Conservation (phyloP, 23 red algal species). For the Gracilariopsis chorda region DNA sequence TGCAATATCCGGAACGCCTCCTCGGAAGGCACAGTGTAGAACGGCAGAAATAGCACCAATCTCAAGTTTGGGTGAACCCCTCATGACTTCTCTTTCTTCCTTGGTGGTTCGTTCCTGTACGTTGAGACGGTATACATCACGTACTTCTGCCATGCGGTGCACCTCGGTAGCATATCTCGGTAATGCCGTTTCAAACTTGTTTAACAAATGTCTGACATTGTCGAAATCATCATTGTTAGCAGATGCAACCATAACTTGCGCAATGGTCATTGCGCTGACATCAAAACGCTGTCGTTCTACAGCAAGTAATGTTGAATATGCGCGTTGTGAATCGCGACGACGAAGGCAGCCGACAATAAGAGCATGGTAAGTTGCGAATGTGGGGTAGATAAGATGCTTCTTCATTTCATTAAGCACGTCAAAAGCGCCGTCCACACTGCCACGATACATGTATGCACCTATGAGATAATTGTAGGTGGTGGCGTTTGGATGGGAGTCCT, state of each 20-base stretch:
- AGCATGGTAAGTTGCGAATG: constrained; percentile 59
- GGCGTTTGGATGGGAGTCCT: constrained; percentile 31
- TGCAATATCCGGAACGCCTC: constrained; percentile 27
- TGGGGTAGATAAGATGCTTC: constrained; percentile 50
- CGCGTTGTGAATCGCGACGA: constrained; percentile 37
- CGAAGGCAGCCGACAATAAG: constrained; percentile 60
- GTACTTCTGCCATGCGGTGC: constrained; percentile 46
- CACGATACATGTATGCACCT: constrained; percentile 30
- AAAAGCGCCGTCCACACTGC: constrained; percentile 34
- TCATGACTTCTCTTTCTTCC: constrained; percentile 14
- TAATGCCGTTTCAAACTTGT: constrained; percentile 15
- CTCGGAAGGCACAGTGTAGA: constrained; percentile 49
- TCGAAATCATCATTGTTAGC: constrained; percentile 51
- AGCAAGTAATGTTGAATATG: constrained; percentile 38
- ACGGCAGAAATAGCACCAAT: constrained; percentile 43
- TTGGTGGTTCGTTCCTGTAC: constrained; percentile 1
- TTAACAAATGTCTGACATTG: constrained; percentile 3
- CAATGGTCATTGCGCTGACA: constrained; percentile 48
- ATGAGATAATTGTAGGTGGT: constrained; percentile 62
- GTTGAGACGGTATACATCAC: constrained; percentile 8
- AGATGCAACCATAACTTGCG: constrained; percentile 48
- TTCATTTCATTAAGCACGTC: constrained; percentile 74
- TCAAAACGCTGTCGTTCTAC: constrained; percentile 59
- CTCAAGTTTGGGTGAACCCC: constrained; percentile 39
- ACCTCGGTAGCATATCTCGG: constrained; percentile 33